A percentile compares a stretch with the other conserved stretches of the same genome.
Conservation (phyloP, 1,139 yeast species). For the Yarrowia galli region DNA sequence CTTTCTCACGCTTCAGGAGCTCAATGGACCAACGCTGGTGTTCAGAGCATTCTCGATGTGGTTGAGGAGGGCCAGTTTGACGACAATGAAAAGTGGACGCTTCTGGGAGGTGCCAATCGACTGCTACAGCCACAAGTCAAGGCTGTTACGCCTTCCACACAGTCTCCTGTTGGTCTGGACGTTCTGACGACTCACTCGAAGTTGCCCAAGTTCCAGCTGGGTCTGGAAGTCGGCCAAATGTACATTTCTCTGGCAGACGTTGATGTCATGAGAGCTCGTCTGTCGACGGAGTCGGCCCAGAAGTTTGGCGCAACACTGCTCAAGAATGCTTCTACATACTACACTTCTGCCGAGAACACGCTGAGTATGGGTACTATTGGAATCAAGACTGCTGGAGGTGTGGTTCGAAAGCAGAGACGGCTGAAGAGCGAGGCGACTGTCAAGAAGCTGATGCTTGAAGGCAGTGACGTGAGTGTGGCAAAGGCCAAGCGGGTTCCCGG, state of each 20-base stretch:
- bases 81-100: background rate
- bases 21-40: constrained; percentile 28
- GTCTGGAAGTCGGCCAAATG: constrained; percentile 28
- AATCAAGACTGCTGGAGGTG: constrained; percentile 27
- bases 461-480: background rate
- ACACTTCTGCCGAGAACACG: constrained; percentile 20
- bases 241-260: constrained; percentile 15
- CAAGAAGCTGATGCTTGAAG: constrained; percentile 16
- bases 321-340: constrained; percentile 9
- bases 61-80: background rate
- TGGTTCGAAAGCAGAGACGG: constrained; percentile 17
- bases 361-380: constrained; percentile 27
- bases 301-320: constrained; percentile 9
- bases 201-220: constrained; percentile 17
- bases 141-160: background rate
- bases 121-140: constrained; percentile 1
- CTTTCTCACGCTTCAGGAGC: constrained; percentile 17
- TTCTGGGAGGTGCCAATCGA: constrained; percentile 13
- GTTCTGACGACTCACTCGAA: background rate
- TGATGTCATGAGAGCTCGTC: constrained; percentile 3
- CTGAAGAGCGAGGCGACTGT: constrained; percentile 18
- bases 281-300: background rate
- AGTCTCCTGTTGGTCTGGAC: constrained; percentile 24
- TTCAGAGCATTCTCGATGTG: constrained; percentile 9
- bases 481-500: constrained; percentile 31